Evolutionary conservation across 495 filamentous ascomycete species (phyloP).

Genomic region (Daldinia grandis): DNA sequence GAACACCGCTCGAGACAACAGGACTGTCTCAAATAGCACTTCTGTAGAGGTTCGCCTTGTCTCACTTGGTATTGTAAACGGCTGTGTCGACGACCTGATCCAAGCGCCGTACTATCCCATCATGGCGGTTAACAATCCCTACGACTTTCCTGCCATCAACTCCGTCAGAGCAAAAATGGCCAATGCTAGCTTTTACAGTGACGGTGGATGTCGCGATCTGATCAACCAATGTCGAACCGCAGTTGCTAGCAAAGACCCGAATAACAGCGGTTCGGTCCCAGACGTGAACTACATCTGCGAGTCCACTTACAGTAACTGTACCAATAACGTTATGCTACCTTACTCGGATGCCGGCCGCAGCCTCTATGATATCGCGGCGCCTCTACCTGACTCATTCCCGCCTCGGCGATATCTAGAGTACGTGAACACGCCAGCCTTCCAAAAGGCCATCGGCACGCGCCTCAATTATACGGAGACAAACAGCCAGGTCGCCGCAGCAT

Average conservation of each 20-base stretch:
- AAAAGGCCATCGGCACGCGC: constrained; percentile 68
- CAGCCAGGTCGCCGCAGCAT: constrained; percentile 59
- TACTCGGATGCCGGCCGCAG: constrained; percentile 59
- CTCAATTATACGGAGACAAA: constrained; percentile 72
- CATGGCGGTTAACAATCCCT: constrained; percentile 79
- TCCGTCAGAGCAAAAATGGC: constrained; percentile 50
- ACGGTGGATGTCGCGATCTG: constrained; percentile 61
- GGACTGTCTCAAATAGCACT: constrained; percentile 55
- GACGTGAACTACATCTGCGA: constrained; percentile 59
- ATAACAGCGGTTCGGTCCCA: constrained; percentile 53
- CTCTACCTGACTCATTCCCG: constrained; percentile 68
- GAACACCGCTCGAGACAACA: constrained; percentile 61
- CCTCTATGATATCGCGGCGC: constrained; percentile 69
- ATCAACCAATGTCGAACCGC: constrained; percentile 60
- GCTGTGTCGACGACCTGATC: constrained; percentile 76
- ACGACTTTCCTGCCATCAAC: constrained; percentile 69
- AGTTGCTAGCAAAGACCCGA: constrained; percentile 53
- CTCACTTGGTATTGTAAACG: constrained; percentile 71
- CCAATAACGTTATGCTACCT: constrained; percentile 54
- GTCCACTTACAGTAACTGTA: constrained; percentile 54
- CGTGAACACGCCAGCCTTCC: constrained; percentile 69
- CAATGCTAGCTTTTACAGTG: constrained; percentile 55
- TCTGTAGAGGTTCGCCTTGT: constrained; percentile 63
- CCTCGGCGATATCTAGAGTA: constrained; percentile 68
- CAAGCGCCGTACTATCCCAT: constrained; percentile 72